Base-by-base conservation (phyloP, 2,329 filamentous ascomycete species). In the Hymenotorrendiella dingleyae region DNA sequence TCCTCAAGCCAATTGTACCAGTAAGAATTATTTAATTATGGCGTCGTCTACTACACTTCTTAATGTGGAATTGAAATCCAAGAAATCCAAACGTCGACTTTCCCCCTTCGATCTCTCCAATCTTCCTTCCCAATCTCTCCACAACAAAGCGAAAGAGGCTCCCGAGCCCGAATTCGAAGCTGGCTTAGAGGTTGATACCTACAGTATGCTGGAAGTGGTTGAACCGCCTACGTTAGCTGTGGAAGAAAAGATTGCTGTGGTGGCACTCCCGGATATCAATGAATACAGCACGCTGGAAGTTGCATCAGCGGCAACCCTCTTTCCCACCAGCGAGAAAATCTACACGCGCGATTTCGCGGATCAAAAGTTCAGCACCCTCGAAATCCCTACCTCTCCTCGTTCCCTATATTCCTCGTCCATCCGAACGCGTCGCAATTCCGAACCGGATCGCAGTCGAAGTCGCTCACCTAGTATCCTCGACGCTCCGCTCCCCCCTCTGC, bases 161-260 rank as follows among this genome's bases (percentile, higher is more conserved):
- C 17, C 8, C 24, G 14, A 26, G 12, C 23, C 14, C 19, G 36
- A 19, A 22, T 6, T 39, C 14, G 26, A 39, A 10, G 10, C 36
- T 4, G 22, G 4, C 2, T n/a, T 17, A 14, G 27, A 40, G 12
- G 4, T 19, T 21, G 27, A 42, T 20, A 17, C 24, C 16, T 42
- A 26, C 30, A 42, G 39, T 20, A 29, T 17, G 10, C 39, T 42
- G 22, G 39, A 42, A 35, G 39, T 42, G 22, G 39, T 35, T 22
- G n/a, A 21, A 8, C 17, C 19, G 20, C 12, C 39, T 14, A n/a
- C n/a, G n/a, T n/a, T n/a, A n/a, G n/a, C n/a, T n/a, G n/a, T n/a
- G n/a, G 30, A 42, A 21, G 39, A 42, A 11, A 42, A 42, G 17
- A 42, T 42, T 17, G n/a, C 17, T 20, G 12, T 38, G 4, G n/a